Evolutionary conservation across 345 rosid species (phyloP).

Genomic region (Psidium guajava): DNA sequence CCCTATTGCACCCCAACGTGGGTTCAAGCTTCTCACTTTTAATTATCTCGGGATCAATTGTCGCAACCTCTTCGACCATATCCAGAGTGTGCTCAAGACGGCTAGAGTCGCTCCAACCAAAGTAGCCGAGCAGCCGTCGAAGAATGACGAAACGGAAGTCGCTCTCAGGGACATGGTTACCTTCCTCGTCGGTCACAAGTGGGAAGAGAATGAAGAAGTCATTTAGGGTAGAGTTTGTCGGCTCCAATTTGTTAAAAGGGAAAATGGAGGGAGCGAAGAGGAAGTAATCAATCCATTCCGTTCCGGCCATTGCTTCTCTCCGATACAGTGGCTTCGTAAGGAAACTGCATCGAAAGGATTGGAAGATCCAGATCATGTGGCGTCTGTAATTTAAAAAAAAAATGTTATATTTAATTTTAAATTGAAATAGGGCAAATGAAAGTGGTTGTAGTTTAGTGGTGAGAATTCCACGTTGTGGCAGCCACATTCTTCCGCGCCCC

Average conservation of each 20-base stretch:
- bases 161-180: conserved; percentile 15
- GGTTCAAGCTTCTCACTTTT: conserved; percentile 38
- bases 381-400: accelerated
- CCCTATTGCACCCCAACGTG: conserved; percentile 41
- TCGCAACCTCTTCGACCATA: conserved; percentile 8
- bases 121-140: conserved; percentile 34
- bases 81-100: conserved; percentile 15
- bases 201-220: background rate
- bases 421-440: accelerated
- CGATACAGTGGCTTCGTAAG: background rate
- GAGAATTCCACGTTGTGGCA: conserved; percentile 78
- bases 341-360: background rate
- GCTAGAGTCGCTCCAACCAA: conserved; percentile 35
- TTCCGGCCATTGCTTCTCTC: background rate
- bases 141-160: conserved; percentile 18
- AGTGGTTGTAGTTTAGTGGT: conserved; percentile 34
- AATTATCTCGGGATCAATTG: conserved; percentile 23
- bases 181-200: conserved; percentile 18
- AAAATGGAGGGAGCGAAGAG: background rate
- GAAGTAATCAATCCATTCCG: background rate
- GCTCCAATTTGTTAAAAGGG: background rate
- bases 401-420: accelerated
- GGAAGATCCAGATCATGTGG: background rate
- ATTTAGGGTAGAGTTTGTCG: background rate
- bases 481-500: conserved; percentile 7